Percentiles rank a stretch among this genome's conserved stretches.
phyloP scores from a whole-genome alignment of 306 rosid genomes.

The Prunus davidiana region DNA sequence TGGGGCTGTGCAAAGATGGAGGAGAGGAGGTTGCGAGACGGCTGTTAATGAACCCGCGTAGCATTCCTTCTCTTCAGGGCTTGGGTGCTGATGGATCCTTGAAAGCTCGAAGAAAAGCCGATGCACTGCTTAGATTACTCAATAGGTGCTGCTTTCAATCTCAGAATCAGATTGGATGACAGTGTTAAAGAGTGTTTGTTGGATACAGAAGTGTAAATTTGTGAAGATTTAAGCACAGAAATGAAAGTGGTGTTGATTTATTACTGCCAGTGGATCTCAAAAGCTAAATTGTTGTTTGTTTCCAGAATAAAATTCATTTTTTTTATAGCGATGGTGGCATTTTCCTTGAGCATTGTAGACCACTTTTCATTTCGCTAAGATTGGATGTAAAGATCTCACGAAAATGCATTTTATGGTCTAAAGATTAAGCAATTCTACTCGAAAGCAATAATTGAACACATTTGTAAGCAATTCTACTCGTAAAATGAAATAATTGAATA shows the following conservation, averaged over 20 bases:
- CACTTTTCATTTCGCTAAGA: too few relatives aligned
- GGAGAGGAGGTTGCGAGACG: constrained; percentile 70
- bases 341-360: background rate
- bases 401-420: too few relatives aligned
- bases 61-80: constrained; percentile 81
- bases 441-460: background rate
- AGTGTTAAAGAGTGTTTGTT: constrained; percentile 13
- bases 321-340: background rate
- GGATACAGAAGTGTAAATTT: constrained; percentile 29
- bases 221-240: constrained; percentile 32
- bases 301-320: background rate
- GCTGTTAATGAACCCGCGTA: constrained; percentile 67
- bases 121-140: constrained; percentile 76
- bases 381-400: too few relatives aligned
- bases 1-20: constrained; percentile 87
- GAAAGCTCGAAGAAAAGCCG: constrained; percentile 80
- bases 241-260: constrained; percentile 20
- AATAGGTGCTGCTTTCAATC: constrained; percentile 75
- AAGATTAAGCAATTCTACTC: background rate
- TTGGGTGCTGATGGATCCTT: constrained; percentile 71
- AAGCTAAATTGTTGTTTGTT: background rate
- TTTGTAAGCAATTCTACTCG: background rate
- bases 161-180: constrained; percentile 40
- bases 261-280: constrained; percentile 13
- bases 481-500: constrained; percentile 15